Evolutionary conservation across 495 filamentous ascomycete species (phyloP), one percentile per base, ranked within the genome.

Genomic region (Daldinia vernicosa): DNA sequence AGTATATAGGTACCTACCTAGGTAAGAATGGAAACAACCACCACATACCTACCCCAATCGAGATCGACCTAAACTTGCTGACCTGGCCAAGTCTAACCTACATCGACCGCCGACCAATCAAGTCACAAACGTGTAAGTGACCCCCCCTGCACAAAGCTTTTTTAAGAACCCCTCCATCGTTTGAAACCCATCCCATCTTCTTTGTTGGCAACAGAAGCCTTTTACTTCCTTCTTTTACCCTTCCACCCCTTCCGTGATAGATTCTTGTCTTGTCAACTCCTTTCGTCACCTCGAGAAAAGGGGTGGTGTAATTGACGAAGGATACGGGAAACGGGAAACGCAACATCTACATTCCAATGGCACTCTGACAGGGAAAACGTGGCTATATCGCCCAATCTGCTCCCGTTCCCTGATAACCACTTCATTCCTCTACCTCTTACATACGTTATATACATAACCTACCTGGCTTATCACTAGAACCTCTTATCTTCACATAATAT

Each of bases 101-200:
- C 70, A 66, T 69, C 52, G 27, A 22, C 45, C 0, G 7, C 37
- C 30, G 19, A 59, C 70, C 70, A 73, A 73, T 70, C 67, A 70
- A 58, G 17, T 12, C 0, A 53, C 37, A n/a, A 70, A 65, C 60
- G 40, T 74, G 71, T 74, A 70, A 74, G 71, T 74, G 57, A 19
- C 52, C 58, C 47, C 37, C 52, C 58, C 47, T 47, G 56, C 52
- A 37, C 66, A 52, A 17, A 62, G 35, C 62, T 70, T 45, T 45
- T 60, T 60, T 65, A 63, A 32, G 7, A 60, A 68, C 71, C 71
- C 66, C 66, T 68, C 67, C 58, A 63, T 64, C 63, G 22, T 28
- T 30, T 14, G 19, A 26, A 69, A 55, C 43, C 66, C 45, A 24
- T 35, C 53, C 32, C 11, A 40, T 24, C 55, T 63, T 66, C 33